Percentiles rank a stretch among this genome's conserved stretches.
These are phyloP conservation scores for Paracamarosporium sp. DNA, from an alignment of 2,329 filamentous ascomycete genomes.

Conservation along the genomic window DNA sequence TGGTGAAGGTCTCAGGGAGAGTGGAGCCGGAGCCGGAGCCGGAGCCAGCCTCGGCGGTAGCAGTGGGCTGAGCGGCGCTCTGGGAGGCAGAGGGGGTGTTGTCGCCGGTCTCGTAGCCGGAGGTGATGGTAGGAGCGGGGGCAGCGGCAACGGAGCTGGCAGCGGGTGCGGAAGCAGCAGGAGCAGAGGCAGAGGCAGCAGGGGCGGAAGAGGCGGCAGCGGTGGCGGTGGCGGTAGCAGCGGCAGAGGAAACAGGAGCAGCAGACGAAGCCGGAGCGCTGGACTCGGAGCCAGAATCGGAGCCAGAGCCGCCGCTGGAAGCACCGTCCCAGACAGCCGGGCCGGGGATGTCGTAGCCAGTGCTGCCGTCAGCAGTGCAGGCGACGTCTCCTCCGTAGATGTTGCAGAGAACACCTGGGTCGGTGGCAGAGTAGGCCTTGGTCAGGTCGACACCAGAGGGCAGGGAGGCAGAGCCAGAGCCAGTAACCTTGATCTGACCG, in stretches of 20 bases:
- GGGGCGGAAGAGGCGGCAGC: constrained; percentile 9
- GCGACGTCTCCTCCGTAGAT: constrained; percentile 42
- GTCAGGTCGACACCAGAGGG: constrained; percentile 57
- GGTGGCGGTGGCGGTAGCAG: constrained; percentile 4
- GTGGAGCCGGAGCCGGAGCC: constrained; percentile 16
- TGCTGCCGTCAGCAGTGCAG: constrained; percentile 8
- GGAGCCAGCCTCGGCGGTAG: constrained; percentile 10
- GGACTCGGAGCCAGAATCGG: constrained; percentile 8
- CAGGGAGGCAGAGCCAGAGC: constrained; percentile 36
- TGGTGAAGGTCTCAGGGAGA: constrained; percentile 38
- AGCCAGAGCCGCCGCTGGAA: constrained; percentile 21
- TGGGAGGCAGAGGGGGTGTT: constrained; percentile 3
- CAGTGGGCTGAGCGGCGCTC: constrained; percentile 18
- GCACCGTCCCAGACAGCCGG: constrained; percentile 45
- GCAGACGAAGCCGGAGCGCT: constrained; percentile 16
- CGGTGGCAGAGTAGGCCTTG: constrained; percentile 48
- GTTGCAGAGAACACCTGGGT: constrained; percentile 53
- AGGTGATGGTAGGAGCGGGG: neutral
- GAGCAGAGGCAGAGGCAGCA: constrained; percentile 9
- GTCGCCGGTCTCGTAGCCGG: constrained; percentile 1
- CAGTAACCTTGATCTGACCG: constrained; percentile 51
- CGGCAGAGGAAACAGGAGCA: constrained; percentile 10
- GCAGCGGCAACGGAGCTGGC: constrained; percentile 3
- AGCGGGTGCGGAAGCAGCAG: constrained; percentile 14
- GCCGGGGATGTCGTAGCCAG: constrained; percentile 50